Base-by-base conservation (phyloP, 2,329 filamentous ascomycete species). In the Cladosporium sp. region DNA sequence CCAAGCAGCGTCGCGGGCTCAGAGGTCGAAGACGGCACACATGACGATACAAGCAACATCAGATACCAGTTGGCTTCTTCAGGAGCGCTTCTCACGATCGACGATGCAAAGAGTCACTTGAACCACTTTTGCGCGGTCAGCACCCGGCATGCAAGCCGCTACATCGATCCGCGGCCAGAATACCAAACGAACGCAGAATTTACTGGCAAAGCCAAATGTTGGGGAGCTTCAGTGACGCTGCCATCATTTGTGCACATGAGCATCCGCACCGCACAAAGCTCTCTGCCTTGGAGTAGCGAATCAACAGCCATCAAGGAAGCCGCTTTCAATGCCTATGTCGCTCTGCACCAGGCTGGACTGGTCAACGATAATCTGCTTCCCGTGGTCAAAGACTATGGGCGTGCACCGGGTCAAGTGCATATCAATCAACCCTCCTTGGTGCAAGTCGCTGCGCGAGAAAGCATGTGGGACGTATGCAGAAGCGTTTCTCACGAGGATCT, bases 281-380 rank as follows among this genome's bases (percentile, higher is more conserved):
- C 66, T 20, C 55, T 64, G 30, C 55, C 65, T n/a, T 96, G 90
- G 90, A 67, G 58, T 11, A 87, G 83, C 0, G 85, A 93, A 61
- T 80, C 76, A 51, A 83, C 82, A 58, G 89, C 90, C 0, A 83
- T 76, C 58, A 89, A 86, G 62, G 92, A 96, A 66, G 89, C 86
- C 1, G 86, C 89, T 0, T 93, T 95, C 54, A 80, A 88, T 61
- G 88, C 90, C 1, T 96, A 91, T 62, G 69, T 80, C 18, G 75
- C 74, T 4, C 73, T 97, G 0, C 83, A 92, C 62, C 59, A 79
- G 7, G 84, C 80, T 20, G 85, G 86, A 0, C 72, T 96, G 4
- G 68, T 97, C 1, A 90, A 88, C 54, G 80, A 95, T 12, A 77
- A 95, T 59, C 69, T 96, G 0, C 73, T 96, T 34, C 92, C 92